phyloP scores from a whole-genome alignment of 441 rosid species.

The Raphanus hybrid region DNA sequence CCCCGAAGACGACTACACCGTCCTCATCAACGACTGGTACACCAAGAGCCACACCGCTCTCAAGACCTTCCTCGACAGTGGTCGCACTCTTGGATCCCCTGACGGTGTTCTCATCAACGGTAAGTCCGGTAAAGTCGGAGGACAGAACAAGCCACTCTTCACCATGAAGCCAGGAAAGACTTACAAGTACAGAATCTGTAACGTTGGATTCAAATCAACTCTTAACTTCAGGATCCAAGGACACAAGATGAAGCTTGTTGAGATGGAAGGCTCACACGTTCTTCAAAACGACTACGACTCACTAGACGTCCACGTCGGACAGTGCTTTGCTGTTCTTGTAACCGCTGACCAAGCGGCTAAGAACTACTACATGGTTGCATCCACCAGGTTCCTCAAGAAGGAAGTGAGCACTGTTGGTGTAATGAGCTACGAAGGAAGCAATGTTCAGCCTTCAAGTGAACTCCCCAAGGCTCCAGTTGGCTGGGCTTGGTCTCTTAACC shows the following conservation, averaged over 20 bases:
- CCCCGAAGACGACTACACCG: slow-evolving; percentile 65
- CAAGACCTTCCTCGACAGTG: slow-evolving; percentile 56
- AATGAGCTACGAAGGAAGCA: slow-evolving; percentile 59
- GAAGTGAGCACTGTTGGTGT: slow-evolving; percentile 52
- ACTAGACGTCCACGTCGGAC: slow-evolving; percentile 78
- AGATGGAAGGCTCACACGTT: slow-evolving; percentile 81
- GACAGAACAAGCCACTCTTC: slow-evolving; percentile 57
- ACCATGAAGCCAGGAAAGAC: slow-evolving; percentile 70
- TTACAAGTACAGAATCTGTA: slow-evolving; percentile 75
- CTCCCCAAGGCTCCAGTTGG: slow-evolving; percentile 61
- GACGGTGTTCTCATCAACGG: slow-evolving; percentile 75
- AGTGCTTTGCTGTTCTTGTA: slow-evolving; percentile 63
- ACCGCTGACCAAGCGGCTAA: slow-evolving; percentile 56
- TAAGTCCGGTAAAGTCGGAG: slow-evolving; percentile 48
- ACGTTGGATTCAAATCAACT: slow-evolving; percentile 62
- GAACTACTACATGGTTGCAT: slow-evolving; percentile 73
- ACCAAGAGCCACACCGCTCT: slow-evolving; percentile 54
- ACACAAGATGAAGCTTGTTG: slow-evolving; percentile 74
- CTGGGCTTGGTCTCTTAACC: slow-evolving; percentile 87
- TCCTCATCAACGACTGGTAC: slow-evolving; percentile 67
- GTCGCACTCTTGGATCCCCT: slow-evolving; percentile 59
- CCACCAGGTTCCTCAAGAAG: slow-evolving; percentile 62
- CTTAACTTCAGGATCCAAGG: slow-evolving; percentile 75
- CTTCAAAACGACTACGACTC: slow-evolving; percentile 70
- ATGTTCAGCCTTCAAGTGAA: slow-evolving; percentile 47